phyloP scores from a whole-genome alignment of 192 early-diverging fungal species.

The Coemansia sp. region DNA sequence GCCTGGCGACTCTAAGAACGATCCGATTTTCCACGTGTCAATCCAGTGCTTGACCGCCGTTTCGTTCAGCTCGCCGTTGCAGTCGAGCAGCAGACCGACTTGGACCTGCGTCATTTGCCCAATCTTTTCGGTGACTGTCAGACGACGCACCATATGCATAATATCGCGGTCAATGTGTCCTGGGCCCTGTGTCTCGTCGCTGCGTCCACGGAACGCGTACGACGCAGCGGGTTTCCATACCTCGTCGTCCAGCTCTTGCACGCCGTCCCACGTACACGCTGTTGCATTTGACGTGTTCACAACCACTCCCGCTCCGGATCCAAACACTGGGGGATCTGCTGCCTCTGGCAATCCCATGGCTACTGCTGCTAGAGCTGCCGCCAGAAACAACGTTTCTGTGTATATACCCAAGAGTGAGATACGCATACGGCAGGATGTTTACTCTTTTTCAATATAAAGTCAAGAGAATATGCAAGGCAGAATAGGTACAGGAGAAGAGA shows the following conservation, averaged over 20 bases:
- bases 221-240: constrained; percentile 8
- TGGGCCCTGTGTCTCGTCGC: background rate
- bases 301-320: background rate
- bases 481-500: background rate
- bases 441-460: background rate
- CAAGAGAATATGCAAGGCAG: background rate
- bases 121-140: constrained; percentile 59
- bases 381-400: background rate
- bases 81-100: constrained; percentile 57
- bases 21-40: constrained; percentile 60
- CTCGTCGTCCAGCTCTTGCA: constrained; percentile 20
- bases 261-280: constrained; percentile 8
- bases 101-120: constrained; percentile 67
- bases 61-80: constrained; percentile 56
- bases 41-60: constrained; percentile 59
- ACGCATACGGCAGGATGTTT: background rate
- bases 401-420: background rate
- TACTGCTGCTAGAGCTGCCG: background rate
- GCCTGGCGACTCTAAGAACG: constrained; percentile 60
- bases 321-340: background rate
- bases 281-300: constrained; percentile 1
- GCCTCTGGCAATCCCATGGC: background rate
- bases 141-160: constrained; percentile 27
- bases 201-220: constrained; percentile 13
- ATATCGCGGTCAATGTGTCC: constrained; percentile 56